Base-by-base conservation (phyloP, 2,329 filamentous ascomycete genomes). In the Sclerotinia subarctica region DNA sequence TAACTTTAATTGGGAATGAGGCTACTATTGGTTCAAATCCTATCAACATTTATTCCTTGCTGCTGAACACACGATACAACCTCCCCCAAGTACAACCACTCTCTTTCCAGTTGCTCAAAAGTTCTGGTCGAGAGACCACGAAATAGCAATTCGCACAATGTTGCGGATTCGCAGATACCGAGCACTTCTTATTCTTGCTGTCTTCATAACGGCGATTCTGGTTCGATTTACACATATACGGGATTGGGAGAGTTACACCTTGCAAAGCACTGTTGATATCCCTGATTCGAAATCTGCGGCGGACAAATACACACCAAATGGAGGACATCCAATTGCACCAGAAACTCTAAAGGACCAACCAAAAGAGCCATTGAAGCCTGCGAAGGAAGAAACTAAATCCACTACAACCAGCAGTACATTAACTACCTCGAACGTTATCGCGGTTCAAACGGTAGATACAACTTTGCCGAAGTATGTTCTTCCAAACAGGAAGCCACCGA, bases 111-210 rank as follows among this genome's bases (percentile, higher is more conserved):
- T 60, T 59, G 42, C 29, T 38, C 38, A 11, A 24, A 66, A 15
- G 42, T 49, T 59, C 64, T 29, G 64, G 53, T 66, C 46, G 64
- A 66, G 57, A 62, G 64, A 57, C 66, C 64, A 59, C 44, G 53
- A 47, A 59, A 29, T 24, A 51, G 53, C 64, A 47, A 51, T 56
- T 59, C 56, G 69, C 71, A 73, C 74, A 73, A 87, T 90, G 83
- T 78, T 85, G 68, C 85, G 88, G 64, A 82, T 85, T 70, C 79
- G 88, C 73, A 82, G 87, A 76, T 89, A 89, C 74, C 84, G 88
- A 69, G 80, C 88, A 68, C 87, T 89, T 62, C 64, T 74, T 29
- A 53, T 71, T 21, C 69, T 74, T 69, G 73, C 73, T 32, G 67
- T 66, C 21, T 47, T 73, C 21, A 62, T 66, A 29, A 70, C 70